These are phyloP conservation scores for Fusarium sp. DNA, from an alignment of 2,329 filamentous ascomycete species.

Conservation along the genomic window DNA sequence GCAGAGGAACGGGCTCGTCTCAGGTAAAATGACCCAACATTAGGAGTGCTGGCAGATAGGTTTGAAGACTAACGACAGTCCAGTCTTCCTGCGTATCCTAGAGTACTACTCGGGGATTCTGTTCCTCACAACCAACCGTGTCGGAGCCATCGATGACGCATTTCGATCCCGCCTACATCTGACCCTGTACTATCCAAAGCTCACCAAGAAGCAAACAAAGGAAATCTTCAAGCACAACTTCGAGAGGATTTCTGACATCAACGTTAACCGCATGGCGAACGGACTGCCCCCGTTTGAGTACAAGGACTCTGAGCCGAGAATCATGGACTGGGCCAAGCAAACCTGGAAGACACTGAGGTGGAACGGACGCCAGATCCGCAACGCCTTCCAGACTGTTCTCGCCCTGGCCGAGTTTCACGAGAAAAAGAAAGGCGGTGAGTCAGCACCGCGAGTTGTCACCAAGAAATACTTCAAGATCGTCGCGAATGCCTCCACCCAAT, in stretches of 20 bases:
- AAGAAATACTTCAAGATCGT: not conserved
- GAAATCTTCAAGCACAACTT: not conserved
- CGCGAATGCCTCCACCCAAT: not conserved
- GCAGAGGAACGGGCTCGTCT: not conserved
- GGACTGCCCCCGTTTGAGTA: not conserved
- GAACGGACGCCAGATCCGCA: not conserved
- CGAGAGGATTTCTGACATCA: not conserved
- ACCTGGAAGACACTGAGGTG: not conserved
- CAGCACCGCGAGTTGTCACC: not conserved
- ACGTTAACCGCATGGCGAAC: not conserved
- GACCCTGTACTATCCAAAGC: not conserved
- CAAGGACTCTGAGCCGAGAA: not conserved
- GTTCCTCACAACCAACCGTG: not conserved
- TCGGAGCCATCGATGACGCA: not conserved
- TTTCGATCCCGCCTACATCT: not conserved
- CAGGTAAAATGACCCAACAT: not conserved
- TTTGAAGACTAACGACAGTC: not conserved
- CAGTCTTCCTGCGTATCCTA: not conserved
- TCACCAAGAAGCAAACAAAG: not conserved
- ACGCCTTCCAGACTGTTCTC: not conserved
- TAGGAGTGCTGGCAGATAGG: not conserved
- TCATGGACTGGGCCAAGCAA: not conserved
- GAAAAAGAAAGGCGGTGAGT: not conserved
- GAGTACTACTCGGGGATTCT: not conserved
- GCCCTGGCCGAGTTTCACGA: not conserved